phyloP scores from a whole-genome alignment of 352 stramenopile genomes.

The Phytophthora tubulina region DNA sequence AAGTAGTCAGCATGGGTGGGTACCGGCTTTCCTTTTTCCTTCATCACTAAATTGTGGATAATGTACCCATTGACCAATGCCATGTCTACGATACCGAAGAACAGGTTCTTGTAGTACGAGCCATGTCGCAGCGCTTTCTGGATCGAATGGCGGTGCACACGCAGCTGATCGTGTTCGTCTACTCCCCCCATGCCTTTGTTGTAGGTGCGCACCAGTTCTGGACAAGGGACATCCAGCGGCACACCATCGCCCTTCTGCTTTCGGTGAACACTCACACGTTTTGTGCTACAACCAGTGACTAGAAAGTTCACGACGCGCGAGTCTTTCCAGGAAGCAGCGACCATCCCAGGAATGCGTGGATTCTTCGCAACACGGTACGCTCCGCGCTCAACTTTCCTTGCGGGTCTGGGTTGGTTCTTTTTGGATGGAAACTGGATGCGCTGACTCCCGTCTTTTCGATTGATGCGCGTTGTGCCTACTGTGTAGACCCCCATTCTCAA shows the following conservation, averaged over 20 bases:
- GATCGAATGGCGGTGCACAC: slow-evolving; percentile 25
- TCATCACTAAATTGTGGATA: slow-evolving; percentile 19
- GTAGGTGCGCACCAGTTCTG: slow-evolving; percentile 8
- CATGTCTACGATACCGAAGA: slow-evolving; percentile 39
- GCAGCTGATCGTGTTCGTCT: slow-evolving; percentile 30
- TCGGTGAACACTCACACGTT: background rate
- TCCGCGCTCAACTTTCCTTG: background rate
- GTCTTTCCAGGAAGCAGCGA: slow-evolving; percentile 3
- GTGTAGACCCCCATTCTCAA: background rate
- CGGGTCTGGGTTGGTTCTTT: background rate
- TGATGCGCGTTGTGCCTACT: background rate
- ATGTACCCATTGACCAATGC: slow-evolving; percentile 39
- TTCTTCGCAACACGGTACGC: slow-evolving; percentile 4
- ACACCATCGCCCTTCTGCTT: slow-evolving; percentile 1
- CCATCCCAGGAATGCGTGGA: background rate
- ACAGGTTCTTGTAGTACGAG: slow-evolving; percentile 42
- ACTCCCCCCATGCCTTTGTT: slow-evolving; percentile 20
- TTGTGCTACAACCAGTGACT: slow-evolving; percentile 7
- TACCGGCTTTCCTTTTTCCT: slow-evolving; percentile 6
- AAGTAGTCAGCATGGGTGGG: slow-evolving; percentile 28
- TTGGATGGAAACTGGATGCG: background rate
- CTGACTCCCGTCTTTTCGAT: background rate
- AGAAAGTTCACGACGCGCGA: slow-evolving; percentile 8
- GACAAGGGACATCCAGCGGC: background rate
- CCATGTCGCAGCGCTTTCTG: slow-evolving; percentile 17